Percentiles rank a stretch among this genome's conserved stretches.
Conservation (phyloP, 805 yeast species). For the Metschnikowia cerradonensis region DNA sequence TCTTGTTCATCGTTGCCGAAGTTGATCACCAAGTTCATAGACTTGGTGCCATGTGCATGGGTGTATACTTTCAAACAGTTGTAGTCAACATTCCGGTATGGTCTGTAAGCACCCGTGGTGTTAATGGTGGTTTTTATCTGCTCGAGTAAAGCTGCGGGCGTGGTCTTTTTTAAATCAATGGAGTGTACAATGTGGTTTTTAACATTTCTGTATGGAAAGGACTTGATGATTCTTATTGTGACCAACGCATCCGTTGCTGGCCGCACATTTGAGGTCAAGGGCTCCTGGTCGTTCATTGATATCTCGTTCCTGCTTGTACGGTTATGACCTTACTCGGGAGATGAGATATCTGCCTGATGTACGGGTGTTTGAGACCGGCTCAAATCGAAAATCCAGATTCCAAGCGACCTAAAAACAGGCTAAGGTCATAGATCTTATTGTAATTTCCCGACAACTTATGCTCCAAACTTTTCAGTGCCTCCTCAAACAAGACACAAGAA, state of each 20-base stretch:
- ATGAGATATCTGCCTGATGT: constrained; percentile 15
- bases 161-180: constrained; percentile 65
- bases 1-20: constrained; percentile 76
- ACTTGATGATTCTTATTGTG: constrained; percentile 83
- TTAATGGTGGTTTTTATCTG: constrained; percentile 42
- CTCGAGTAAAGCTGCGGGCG: constrained; percentile 60
- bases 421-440: constrained; percentile 25
- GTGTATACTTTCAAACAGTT: constrained; percentile 84
- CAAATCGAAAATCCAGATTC: constrained; percentile 24
- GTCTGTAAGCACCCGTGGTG: constrained; percentile 68
- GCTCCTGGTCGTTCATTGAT: constrained; percentile 26
- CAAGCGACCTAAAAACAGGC: constrained; percentile 20
- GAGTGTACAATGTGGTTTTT: constrained; percentile 67
- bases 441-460: constrained; percentile 22
- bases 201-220: constrained; percentile 88
- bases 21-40: constrained; percentile 87
- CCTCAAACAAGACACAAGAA: constrained; percentile 21
- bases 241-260: constrained; percentile 72
- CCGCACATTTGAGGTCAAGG: constrained; percentile 72
- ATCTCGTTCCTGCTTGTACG: not conserved
- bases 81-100: constrained; percentile 71
- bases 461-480: constrained; percentile 20
- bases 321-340: not conserved
- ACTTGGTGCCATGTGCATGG: constrained; percentile 91
- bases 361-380: constrained; percentile 12